Evolutionary conservation across 148 eudicot species (phyloP), one percentile per base, ranked within the genome.

Genomic region (Chenopodium suecicum): DNA sequence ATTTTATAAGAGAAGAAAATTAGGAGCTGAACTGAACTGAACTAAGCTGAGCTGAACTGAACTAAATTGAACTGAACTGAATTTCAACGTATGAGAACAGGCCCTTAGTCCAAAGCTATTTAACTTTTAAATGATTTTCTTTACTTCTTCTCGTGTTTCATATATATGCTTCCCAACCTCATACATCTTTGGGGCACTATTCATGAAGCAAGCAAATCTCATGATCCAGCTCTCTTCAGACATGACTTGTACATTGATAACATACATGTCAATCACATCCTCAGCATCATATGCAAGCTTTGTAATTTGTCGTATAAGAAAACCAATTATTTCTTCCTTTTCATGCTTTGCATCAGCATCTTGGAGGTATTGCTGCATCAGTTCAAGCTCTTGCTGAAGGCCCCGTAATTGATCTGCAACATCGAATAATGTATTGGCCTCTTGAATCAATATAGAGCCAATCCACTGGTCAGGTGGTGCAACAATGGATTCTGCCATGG

Each of bases 311-410:
- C 71, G 23, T 16, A 77, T 31, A 22, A 68, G 41, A 41, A 19
- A 10, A 19, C 34, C 4, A 65, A 77, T 65, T 65, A 29, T 23
- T 27, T 2, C 65, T 27, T 27, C 29, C 22, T 41, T 68, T 1
- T 77, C 58, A 4, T 46, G 71, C 72, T 68, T 77, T 41, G 60
- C n/a, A 64, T 77, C 80, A 77, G 71, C 80, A 77, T 77, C 80
- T 77, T 65, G 20, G 37, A 77, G 80, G 52, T 44, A 77, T 4
- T 77, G 56, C 23, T 64, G 80, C 80, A 77, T 44, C 2, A 77
- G 52, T 63, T 64, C 80, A 41, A 77, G 70, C 71, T 27, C 29
- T 27, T 27, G 29, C 29, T 0, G 29, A 27, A 27, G 29, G 29
- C 29, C 29, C 29, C 29, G 29, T 27, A 27, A 27, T 27, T 0